Conservation (phyloP, 352 stramenopile genomes). For the Pythium phragmiticola region DNA sequence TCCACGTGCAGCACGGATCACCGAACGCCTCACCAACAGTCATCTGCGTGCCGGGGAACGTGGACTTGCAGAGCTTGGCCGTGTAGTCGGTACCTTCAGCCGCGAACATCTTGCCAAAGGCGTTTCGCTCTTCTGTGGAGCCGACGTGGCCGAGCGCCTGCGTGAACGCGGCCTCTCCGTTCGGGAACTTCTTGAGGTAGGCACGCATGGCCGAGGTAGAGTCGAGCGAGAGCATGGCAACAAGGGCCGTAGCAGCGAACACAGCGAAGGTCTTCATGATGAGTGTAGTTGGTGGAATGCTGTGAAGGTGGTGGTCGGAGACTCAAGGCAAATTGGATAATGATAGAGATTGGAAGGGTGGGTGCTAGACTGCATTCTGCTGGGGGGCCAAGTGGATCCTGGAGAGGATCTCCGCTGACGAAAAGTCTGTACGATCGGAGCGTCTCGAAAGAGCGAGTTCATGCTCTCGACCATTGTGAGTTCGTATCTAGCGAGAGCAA, state of each 20-base stretch:
- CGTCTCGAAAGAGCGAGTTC: too few relatives aligned
- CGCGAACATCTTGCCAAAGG: constrained; percentile 36
- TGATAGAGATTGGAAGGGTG: neutral
- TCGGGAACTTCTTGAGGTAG: constrained; percentile 42
- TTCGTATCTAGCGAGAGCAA: too few relatives aligned
- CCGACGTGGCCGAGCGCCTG: constrained; percentile 24
- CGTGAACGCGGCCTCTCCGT: constrained; percentile 24
- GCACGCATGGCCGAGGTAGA: constrained; percentile 41
- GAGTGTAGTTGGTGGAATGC: neutral
- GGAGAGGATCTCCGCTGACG: too few relatives aligned
- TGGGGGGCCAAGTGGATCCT: too few relatives aligned
- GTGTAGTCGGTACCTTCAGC: constrained; percentile 31
- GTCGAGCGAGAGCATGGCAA: constrained; percentile 66
- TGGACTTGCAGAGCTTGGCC: constrained; percentile 33
- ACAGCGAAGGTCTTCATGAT: constrained; percentile 74
- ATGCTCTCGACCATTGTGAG: too few relatives aligned
- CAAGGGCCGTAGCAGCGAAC: constrained; percentile 34
- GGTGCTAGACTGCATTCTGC: too few relatives aligned
- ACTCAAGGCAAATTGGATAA: neutral
- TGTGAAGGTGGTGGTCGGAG: neutral
- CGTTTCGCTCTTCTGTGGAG: constrained; percentile 29
- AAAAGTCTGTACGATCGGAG: too few relatives aligned
- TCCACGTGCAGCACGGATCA: neutral
- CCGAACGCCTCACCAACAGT: constrained; percentile 49
- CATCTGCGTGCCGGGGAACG: constrained; percentile 33